Percentiles rank a stretch among this genome's conserved stretches.
Evolutionary conservation across 2,329 filamentous ascomycete species (phyloP).

Genomic region (Berkeleyomyces rouxiae): DNA sequence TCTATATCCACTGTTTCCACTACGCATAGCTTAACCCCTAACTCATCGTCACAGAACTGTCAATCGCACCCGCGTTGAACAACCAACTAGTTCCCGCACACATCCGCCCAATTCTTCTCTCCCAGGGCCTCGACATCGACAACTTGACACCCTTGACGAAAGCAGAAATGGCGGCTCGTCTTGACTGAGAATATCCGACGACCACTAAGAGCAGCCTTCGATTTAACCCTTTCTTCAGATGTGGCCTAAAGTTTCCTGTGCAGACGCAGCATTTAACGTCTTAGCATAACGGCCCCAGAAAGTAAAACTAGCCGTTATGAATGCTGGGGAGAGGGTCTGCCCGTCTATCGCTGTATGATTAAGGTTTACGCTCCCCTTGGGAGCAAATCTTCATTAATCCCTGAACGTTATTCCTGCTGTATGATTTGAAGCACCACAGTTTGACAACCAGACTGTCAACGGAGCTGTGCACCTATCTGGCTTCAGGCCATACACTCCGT

Average conservation of each 20-base stretch:
- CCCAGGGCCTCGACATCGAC: conserved; percentile 77
- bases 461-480: too few relatives aligned
- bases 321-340: too few relatives aligned
- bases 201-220: neutral
- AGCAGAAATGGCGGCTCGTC: conserved; percentile 92
- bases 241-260: neutral
- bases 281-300: too few relatives aligned
- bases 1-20: neutral
- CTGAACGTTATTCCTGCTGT: too few relatives aligned
- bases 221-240: neutral
- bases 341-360: too few relatives aligned
- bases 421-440: too few relatives aligned
- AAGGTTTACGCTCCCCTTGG: too few relatives aligned
- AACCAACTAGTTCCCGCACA: conserved; percentile 73
- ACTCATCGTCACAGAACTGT: conserved; percentile 53
- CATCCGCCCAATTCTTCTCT: conserved; percentile 54
- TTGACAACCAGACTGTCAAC: too few relatives aligned
- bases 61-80: conserved; percentile 83
- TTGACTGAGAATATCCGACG: conserved; percentile 51
- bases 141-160: conserved; percentile 82
- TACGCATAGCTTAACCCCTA: conserved; percentile 11
- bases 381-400: too few relatives aligned
- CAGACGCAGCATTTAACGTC: too few relatives aligned
- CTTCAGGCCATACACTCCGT: too few relatives aligned
- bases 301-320: too few relatives aligned